A percentile compares a stretch with the other conserved stretches of the same genome.
Conservation (phyloP, 2,329 filamentous ascomycete species). For the Ceratocystis albifundus region DNA sequence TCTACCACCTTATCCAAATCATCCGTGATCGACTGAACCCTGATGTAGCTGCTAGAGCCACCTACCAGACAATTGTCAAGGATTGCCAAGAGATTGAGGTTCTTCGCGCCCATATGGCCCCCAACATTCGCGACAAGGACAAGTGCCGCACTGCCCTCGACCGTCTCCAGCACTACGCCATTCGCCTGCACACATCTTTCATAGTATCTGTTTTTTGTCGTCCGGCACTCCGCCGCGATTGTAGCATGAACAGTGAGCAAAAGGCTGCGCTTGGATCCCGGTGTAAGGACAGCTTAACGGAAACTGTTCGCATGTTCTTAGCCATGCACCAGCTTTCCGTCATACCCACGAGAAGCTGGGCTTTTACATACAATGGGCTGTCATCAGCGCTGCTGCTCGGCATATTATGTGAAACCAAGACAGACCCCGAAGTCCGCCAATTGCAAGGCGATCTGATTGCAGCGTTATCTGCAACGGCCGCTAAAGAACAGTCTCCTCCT, state of each 20-base stretch:
- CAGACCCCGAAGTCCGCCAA: constrained; percentile 50
- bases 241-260: constrained; percentile 40
- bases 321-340: constrained; percentile 57
- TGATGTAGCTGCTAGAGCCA: constrained; percentile 39
- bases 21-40: constrained; percentile 48
- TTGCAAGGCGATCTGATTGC: constrained; percentile 53
- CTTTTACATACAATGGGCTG: constrained; percentile 55
- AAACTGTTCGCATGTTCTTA: constrained; percentile 57
- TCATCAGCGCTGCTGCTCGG: constrained; percentile 54
- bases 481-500: constrained; percentile 47
- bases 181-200: constrained; percentile 54
- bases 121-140: constrained; percentile 48
- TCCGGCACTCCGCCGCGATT: constrained; percentile 47
- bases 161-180: constrained; percentile 51
- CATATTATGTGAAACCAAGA: constrained; percentile 51
- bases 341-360: constrained; percentile 56
- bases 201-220: constrained; percentile 55
- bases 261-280: constrained; percentile 45
- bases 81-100: constrained; percentile 45
- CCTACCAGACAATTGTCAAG: constrained; percentile 45
- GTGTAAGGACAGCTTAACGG: constrained; percentile 51
- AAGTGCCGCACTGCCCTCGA: constrained; percentile 53
- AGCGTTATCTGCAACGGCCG: constrained; percentile 51
- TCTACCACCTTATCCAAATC: constrained; percentile 53
- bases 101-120: constrained; percentile 39